Evolutionary conservation across 148 eudicot species (phyloP), one percentile per base, ranked within the genome.

Genomic region (Cornus suecica): DNA sequence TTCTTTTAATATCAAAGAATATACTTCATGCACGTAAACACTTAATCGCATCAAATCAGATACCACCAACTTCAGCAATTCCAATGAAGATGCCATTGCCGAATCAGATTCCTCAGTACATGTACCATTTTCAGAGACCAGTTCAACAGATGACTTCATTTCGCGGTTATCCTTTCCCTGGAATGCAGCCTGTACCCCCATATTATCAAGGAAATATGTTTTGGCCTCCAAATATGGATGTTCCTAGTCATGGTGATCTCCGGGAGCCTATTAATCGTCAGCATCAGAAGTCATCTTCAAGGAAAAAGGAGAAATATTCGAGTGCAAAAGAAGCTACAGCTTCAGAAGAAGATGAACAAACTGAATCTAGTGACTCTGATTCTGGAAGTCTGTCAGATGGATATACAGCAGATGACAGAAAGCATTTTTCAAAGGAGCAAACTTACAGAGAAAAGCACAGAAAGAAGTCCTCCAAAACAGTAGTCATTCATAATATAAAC

Each of bases 401-500:
- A n/a, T 62, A 41, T 67, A 48, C 41, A 28, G 72, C 72, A 63
- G 81, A 79, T 32, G 82, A 80, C 14, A 79, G 45, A 58, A 76
- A 76, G 73, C 64, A 66, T 66, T 75, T 78, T 52, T 72, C 80
- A 11, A 77, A 60, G 70, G 77, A 78, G n/a, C 34, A 76, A 37
- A 48, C 72, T 16, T 30, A 70, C 41, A 74, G 48, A 56, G 81
- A 77, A 69, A 86, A 71, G 70, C 68, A 86, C 65, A 76, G 76
- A 76, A 86, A 81, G 67, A 85, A 78, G 75, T 74, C 81, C 37
- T 86, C 90, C 23, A 87, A 83, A 66, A 87, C 86, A 11, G 88
- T 87, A 52, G 86, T 87, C 10, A 87, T 87, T 18, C 86, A 88
- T 20, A 87, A 87, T 71, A 87, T 87, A 69, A 85, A 87, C 65